Evolutionary conservation across 139 green algal genomes (phyloP), one percentile per base, ranked within the genome.

Genomic region (Chlamydomonas sphaeroides): DNA sequence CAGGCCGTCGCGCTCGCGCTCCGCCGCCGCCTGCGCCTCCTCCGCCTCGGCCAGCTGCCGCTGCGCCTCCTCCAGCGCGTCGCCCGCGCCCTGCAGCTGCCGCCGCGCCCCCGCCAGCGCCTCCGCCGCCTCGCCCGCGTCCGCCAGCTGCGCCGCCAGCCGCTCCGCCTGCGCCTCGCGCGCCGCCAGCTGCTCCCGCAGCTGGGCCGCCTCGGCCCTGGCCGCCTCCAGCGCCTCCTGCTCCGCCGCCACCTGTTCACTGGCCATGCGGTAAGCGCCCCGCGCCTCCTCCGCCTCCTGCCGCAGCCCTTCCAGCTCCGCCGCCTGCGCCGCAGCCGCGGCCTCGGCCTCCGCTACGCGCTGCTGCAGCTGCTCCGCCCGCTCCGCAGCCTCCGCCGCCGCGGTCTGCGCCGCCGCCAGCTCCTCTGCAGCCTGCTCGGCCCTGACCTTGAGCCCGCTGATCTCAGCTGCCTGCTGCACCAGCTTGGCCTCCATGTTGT

Each of bases 401-500:
- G 10, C 38, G 5, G 72, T 56, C 32, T 73, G 45, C 41, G 35
- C 20, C 25, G 33, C 42, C 0, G 32, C 62, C n/a, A n/a, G 38
- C 62, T 5, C 36, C 26, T 73, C 62, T 33, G 6, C 42, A 5
- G 28, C 39, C 74, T 81, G 41, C n/a, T 36, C 30, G 35, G 70
- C 20, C 41, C 17, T 26, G 18, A 10, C 42, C 26, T 35, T 26
- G 35, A 75, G 48, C 1, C 5, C 17, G 1, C 3, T 42, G 23
- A 84, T 33, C 77, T 75, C 65, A 14, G 77, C 77, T 5, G 65
- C 77, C 49, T 76, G 77, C 77, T 84, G 77, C 21, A 84, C n/a
- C 26, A 84, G 63, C 65, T 75, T 74, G 3, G 77, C 77, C 48
- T 84, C 77, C 77, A 76, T 74, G 61, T 75, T 35, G 77, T 84